Evolutionary conservation across 208 protist species (phyloP).

Genomic region (Leishmania guyanensis): DNA sequence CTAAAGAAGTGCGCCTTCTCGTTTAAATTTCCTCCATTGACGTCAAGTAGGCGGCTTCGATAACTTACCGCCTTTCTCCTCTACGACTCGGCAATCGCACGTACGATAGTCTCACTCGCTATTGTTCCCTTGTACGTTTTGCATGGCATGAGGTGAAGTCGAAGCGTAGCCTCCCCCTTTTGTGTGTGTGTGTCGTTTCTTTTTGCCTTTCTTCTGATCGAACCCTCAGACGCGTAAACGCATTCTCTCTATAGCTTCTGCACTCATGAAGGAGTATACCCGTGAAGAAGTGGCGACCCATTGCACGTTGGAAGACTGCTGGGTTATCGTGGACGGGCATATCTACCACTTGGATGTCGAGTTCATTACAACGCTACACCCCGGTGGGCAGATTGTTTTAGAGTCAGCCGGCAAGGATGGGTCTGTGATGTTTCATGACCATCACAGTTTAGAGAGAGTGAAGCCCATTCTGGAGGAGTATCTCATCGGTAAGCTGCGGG

Average conservation of each 20-base stretch:
- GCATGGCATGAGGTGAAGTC: not conserved
- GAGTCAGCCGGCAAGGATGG: constrained; percentile 47
- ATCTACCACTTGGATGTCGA: constrained; percentile 47
- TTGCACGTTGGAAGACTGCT: constrained; percentile 47
- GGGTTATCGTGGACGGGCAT: constrained; percentile 48
- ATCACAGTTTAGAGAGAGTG: constrained; percentile 24
- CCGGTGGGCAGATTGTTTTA: constrained; percentile 37
- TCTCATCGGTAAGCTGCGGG: constrained; percentile 38
- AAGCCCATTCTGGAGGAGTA: constrained; percentile 26
- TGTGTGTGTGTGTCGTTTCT: constrained; percentile 11
- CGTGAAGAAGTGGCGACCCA: constrained; percentile 42
- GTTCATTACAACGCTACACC: constrained; percentile 36
- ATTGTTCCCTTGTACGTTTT: not conserved
- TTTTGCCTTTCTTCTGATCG: not conserved
- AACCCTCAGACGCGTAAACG: not conserved
- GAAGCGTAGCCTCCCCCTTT: not conserved
- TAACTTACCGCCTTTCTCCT: not conserved
- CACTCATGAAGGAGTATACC: constrained; percentile 23
- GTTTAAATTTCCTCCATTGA: not conserved
- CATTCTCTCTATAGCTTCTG: not conserved
- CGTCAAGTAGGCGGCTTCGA: not conserved
- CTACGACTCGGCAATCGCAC: not conserved
- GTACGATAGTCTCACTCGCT: not conserved
- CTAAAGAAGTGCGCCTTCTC: not conserved
- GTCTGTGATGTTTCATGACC: constrained; percentile 33